Evolutionary conservation across 805 yeast genomes (phyloP).

Genomic region (Candida glaebosa): DNA sequence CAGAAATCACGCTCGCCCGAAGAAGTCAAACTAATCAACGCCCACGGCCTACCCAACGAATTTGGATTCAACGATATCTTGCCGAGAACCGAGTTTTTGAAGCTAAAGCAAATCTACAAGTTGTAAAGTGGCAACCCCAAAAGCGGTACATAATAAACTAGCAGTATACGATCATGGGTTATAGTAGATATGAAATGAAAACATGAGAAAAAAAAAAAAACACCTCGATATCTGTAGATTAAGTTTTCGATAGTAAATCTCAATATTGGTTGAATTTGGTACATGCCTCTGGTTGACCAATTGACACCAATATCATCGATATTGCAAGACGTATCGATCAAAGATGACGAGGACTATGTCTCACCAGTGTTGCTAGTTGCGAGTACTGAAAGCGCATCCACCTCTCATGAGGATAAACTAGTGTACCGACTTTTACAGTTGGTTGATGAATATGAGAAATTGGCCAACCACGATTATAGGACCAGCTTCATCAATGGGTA

Average conservation of each 20-base stretch:
- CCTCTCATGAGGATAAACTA: conserved; percentile 12
- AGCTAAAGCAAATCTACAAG: conserved; percentile 42
- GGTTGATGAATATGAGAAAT: conserved; percentile 30
- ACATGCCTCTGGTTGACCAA: not conserved
- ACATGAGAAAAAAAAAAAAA: too few relatives aligned
- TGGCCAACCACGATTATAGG: conserved; percentile 17
- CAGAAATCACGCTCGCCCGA: conserved; percentile 45
- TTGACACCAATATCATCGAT: not conserved
- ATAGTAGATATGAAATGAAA: not conserved
- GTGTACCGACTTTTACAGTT: conserved; percentile 23
- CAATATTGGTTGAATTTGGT: too few relatives aligned
- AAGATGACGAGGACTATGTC: too few relatives aligned
- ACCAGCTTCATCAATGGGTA: conserved; percentile 31
- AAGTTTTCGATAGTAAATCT: not conserved
- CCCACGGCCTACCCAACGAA: conserved; percentile 24
- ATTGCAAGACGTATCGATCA: not conserved
- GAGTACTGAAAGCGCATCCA: not conserved
- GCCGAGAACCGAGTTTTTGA: conserved; percentile 39
- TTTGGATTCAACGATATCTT: conserved; percentile 44
- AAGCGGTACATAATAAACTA: too few relatives aligned
- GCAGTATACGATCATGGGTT: too few relatives aligned
- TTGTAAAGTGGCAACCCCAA: conserved; percentile 10
- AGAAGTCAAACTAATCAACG: conserved; percentile 50
- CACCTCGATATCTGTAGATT: not conserved
- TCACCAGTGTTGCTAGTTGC: too few relatives aligned